Conservation (phyloP, 2,329 filamentous ascomycete species). For the Venturia effusa region DNA sequence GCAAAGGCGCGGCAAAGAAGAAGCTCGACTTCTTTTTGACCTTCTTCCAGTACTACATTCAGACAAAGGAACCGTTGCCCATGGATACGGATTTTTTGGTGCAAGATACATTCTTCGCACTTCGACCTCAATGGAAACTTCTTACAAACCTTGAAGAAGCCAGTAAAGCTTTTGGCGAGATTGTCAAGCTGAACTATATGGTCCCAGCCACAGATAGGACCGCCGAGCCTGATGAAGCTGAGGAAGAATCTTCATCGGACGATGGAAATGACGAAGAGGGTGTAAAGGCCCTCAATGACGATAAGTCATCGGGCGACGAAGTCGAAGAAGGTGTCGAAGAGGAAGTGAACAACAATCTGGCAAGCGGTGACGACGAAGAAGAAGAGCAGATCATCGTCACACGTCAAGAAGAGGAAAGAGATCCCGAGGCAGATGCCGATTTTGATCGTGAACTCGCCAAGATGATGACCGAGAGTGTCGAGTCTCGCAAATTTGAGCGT, state of each 20-base stretch:
- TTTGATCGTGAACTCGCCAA: slow-evolving; percentile 97
- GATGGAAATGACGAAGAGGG: slow-evolving; percentile 41
- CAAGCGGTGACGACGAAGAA: slow-evolving; percentile 34
- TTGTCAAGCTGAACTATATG: slow-evolving; percentile 85
- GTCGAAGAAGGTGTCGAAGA: slow-evolving; percentile 39
- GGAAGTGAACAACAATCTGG: slow-evolving; percentile 37
- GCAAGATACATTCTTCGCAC: slow-evolving; percentile 77
- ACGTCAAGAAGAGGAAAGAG: slow-evolving; percentile 76
- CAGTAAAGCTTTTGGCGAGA: slow-evolving; percentile 69
- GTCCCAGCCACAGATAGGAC: slow-evolving; percentile 59
- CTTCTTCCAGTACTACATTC: slow-evolving; percentile 95
- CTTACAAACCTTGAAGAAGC: slow-evolving; percentile 74
- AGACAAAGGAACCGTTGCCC: slow-evolving; percentile 76
- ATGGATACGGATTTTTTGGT: slow-evolving; percentile 98
- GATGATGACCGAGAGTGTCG: slow-evolving; percentile 95
- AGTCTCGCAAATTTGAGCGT: slow-evolving; percentile 90
- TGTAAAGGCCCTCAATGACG: slow-evolving; percentile 36
- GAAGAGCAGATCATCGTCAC: slow-evolving; percentile 90
- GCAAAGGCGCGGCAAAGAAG: slow-evolving; percentile 85
- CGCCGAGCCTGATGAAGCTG: slow-evolving; percentile 58
- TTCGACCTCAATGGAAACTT: slow-evolving; percentile 87
- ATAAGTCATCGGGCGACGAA: slow-evolving; percentile 36
- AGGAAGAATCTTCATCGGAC: slow-evolving; percentile 62
- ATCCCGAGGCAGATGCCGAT: slow-evolving; percentile 90
- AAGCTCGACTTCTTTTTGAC: slow-evolving; percentile 96